Conservation (phyloP, 768 basidiomycete genomes). For the Trametopsis cervina region DNA sequence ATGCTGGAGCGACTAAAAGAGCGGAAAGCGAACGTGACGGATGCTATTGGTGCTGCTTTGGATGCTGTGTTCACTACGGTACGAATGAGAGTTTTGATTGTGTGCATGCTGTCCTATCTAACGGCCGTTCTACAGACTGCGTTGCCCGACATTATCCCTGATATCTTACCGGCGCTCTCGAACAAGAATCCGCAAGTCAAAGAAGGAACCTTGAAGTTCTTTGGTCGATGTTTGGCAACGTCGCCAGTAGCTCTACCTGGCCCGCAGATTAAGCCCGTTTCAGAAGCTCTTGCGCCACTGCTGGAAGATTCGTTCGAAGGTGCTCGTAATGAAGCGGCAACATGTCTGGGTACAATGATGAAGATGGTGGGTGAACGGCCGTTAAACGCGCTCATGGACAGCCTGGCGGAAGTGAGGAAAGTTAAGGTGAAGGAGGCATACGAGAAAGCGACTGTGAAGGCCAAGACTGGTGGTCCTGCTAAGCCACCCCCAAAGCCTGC, state of each 20-base stretch:
- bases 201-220: conserved; percentile 84
- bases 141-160: conserved; percentile 75
- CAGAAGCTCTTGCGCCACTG: conserved; percentile 66
- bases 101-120: conserved; percentile 10
- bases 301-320: conserved; percentile 88
- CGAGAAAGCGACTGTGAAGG: conserved; percentile 89
- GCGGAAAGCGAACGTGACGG: conserved; percentile 84
- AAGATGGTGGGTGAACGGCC: conserved; percentile 95
- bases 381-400: conserved; percentile 80
- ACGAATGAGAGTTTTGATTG: conserved; percentile 24
- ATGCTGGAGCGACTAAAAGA: conserved; percentile 92
- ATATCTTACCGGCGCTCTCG: conserved; percentile 67
- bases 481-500: conserved; percentile 35
- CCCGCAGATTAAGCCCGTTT: conserved; percentile 73
- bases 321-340: conserved; percentile 85
- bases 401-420: conserved; percentile 80
- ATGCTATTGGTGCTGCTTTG: conserved; percentile 78
- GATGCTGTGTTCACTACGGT: conserved; percentile 87
- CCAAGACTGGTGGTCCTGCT: conserved; percentile 56
- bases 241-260: conserved; percentile 66
- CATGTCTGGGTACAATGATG: conserved; percentile 84
- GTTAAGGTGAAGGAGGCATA: conserved; percentile 91
- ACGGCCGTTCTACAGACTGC: conserved; percentile 45
- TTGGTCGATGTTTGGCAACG: conserved; percentile 67
- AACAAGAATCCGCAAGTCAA: conserved; percentile 97